Percentiles rank a stretch among this genome's conserved stretches.
Conservation (phyloP, 768 basidiomycete species). For the Termitomyces titanicus region DNA sequence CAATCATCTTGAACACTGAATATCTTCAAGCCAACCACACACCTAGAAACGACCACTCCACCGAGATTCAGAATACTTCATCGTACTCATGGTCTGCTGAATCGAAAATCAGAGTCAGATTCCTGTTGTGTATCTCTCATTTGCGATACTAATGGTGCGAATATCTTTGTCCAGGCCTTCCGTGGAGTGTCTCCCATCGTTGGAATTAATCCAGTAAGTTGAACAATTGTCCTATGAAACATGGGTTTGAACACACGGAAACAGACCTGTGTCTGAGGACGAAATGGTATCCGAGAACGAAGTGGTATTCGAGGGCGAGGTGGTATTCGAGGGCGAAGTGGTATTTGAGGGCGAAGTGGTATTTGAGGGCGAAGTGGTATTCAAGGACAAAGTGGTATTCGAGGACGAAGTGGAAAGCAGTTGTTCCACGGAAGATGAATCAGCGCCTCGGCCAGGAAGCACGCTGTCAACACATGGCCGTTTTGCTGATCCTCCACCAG, state of each 20-base stretch:
- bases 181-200: not conserved
- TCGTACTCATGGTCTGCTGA: not conserved
- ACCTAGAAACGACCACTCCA: not conserved
- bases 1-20: too few species aligned
- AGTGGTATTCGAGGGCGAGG: not conserved
- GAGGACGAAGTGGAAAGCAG: not conserved
- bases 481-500: not conserved
- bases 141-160: not conserved
- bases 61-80: not conserved
- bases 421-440: not conserved
- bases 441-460: not conserved
- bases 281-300: not conserved
- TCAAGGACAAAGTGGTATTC: not conserved
- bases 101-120: not conserved
- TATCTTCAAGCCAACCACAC: not conserved
- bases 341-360: not conserved
- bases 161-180: not conserved
- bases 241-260: not conserved
- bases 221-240: not conserved
- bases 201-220: not conserved
- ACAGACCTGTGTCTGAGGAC: too few species aligned
- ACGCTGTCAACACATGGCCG: too few species aligned
- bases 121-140: not conserved
- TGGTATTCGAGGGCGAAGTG: not conserved
- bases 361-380: not conserved